Percentiles rank a stretch among this genome's conserved stretches.
Evolutionary conservation across 805 yeast species (phyloP).

Genomic region (Jamesozyma hellenica): DNA sequence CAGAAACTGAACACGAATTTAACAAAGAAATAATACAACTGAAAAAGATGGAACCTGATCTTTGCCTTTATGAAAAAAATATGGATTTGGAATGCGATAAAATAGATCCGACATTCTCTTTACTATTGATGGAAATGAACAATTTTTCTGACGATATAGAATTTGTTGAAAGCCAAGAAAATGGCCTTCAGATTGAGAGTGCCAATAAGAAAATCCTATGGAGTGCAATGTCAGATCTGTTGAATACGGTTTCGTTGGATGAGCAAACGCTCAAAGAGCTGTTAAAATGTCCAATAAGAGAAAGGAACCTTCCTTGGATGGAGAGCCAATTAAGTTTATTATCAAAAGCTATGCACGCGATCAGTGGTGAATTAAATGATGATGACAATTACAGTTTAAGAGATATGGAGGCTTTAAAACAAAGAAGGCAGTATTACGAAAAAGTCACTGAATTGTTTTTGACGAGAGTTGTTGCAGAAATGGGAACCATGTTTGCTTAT

Average conservation of each 20-base stretch:
- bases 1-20: constrained; percentile 51
- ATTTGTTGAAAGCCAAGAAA: constrained; percentile 61
- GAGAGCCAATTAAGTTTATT: constrained; percentile 50
- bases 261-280: constrained; percentile 42
- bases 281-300: constrained; percentile 39
- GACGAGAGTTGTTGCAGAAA: constrained; percentile 34
- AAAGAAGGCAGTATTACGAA: constrained; percentile 54
- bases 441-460: constrained; percentile 43
- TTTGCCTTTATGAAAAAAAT: constrained; percentile 34
- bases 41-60: constrained; percentile 34
- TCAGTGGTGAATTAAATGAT: constrained; percentile 39
- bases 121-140: constrained; percentile 51
- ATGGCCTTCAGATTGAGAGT: constrained; percentile 75
- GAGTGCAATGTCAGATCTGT: constrained; percentile 56
- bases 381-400: constrained; percentile 39
- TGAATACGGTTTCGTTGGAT: constrained; percentile 61
- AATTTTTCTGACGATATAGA: constrained; percentile 59
- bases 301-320: constrained; percentile 35
- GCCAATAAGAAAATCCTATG: constrained; percentile 70
- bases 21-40: constrained; percentile 46
- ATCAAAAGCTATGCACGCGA: constrained; percentile 55
- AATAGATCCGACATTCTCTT: constrained; percentile 44
- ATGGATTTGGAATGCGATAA: constrained; percentile 46
- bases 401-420: constrained; percentile 61
- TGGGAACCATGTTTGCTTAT: constrained; percentile 35